These are phyloP conservation scores for Collybia sordida DNA, from an alignment of 768 basidiomycete species.

Conservation along the genomic window DNA sequence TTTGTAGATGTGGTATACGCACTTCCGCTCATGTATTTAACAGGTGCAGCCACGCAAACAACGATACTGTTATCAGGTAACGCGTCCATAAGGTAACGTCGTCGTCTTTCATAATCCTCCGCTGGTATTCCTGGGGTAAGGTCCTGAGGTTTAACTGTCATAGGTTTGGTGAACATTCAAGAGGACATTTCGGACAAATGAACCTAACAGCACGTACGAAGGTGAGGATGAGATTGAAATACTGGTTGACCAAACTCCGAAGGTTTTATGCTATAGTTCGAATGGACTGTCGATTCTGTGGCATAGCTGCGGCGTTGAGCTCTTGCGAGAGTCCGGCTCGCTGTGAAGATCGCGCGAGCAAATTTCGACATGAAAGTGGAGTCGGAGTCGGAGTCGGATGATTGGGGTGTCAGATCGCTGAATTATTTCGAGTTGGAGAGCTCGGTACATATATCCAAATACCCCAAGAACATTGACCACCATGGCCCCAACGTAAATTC, in stretches of 20 bases:
- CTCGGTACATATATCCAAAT: no score
- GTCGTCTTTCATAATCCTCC: slow-evolving; percentile 74
- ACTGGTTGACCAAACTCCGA: slow-evolving; percentile 81
- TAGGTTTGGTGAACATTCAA: not conserved
- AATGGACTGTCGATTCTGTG: slow-evolving; percentile 13
- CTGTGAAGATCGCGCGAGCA: slow-evolving; percentile 8
- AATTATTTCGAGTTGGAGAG: no score
- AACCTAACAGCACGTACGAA: slow-evolving; percentile 42
- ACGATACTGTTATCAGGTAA: slow-evolving; percentile 76
- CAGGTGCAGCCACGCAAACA: slow-evolving; percentile 71
- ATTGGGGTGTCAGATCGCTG: not conserved
- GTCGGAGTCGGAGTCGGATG: not conserved
- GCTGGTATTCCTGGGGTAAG: slow-evolving; percentile 80
- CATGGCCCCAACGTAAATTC: no score
- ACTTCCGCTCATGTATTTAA: slow-evolving; percentile 88
- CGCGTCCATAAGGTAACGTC: slow-evolving; percentile 67
- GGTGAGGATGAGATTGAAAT: slow-evolving; percentile 77
- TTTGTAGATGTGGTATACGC: slow-evolving; percentile 28
- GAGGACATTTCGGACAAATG: not conserved
- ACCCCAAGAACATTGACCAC: no score
- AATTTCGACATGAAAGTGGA: not conserved
- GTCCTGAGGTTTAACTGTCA: slow-evolving; percentile 57
- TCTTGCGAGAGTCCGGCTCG: slow-evolving; percentile 3
- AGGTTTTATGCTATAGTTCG: slow-evolving; percentile 56
- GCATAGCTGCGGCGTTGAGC: slow-evolving; percentile 13